Base-by-base conservation (phyloP, 768 basidiomycete species). In the Termitomyces sp. region DNA sequence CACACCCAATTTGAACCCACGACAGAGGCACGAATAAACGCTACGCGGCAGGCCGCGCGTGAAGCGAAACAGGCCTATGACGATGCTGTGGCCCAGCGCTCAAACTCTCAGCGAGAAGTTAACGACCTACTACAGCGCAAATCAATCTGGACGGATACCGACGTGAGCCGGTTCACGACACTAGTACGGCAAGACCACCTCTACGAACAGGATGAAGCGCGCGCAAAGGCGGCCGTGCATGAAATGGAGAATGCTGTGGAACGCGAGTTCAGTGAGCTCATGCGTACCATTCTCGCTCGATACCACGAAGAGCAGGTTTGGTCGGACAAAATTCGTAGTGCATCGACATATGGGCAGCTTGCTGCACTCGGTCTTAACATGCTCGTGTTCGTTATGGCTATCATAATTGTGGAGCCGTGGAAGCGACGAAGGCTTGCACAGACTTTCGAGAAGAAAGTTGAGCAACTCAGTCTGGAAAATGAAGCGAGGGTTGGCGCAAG, bases 251-350 rank as follows among this genome's bases (percentile, higher is more conserved):
- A 84, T 53, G 83, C 82, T 2, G 92, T 94, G 18, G 97, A 99
- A 64, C 82, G 82, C 48, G 91, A 89, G 65, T 97, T 98, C 70
- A 87, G 81, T 67, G 88, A 86, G 68, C 81, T 98, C 35, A 91
- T 96, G 88, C 86, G 86, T 57, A 79, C 83, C 10, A 98, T 98
- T 67, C 81, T 99, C 59, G 86, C 84, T 51, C 82, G 96, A 41
- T 98, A 98, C 72, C 96, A 98, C 75, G 96, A 98, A 74, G 97
- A 99, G 70, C 97, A 99, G 71, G 86, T 98, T 2, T 99, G 97
- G 97, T 94, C 92, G 55, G 96, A 99, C 78, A 99, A 99, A 75
- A 97, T 99, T 60, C 86, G 97, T 38, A 93, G 91, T 65, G 89
- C 90, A 30, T 94, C 92, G 62, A 98, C 97, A 5, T 98, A 98